phyloP scores from a whole-genome alignment of 2,329 filamentous ascomycete genomes.

The Pyricularia grisea region DNA sequence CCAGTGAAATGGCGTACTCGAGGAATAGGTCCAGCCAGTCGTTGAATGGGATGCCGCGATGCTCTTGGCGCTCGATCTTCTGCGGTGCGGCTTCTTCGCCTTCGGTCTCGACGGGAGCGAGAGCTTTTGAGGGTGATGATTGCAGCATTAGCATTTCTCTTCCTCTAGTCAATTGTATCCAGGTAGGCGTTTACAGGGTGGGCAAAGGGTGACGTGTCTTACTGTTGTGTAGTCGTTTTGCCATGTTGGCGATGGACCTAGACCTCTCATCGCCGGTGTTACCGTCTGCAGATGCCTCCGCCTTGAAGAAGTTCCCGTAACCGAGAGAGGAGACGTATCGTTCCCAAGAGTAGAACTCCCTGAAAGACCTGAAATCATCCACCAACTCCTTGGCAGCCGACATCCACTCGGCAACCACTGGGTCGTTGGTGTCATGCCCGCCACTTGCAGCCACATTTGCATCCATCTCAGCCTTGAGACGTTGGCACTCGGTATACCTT shows the following conservation, averaged over 20 bases:
- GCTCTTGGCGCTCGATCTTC: constrained; percentile 20
- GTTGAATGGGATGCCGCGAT: constrained; percentile 68
- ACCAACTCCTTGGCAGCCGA: constrained; percentile 47
- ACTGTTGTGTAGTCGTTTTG: constrained; percentile 43
- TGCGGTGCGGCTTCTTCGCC: constrained; percentile 17
- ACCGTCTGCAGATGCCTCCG: constrained; percentile 20
- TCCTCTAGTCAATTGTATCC: background rate
- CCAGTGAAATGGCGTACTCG: constrained; percentile 72
- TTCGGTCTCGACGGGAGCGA: constrained; percentile 22
- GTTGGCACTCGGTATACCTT: constrained; percentile 33
- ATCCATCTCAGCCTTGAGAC: constrained; percentile 21
- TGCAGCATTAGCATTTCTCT: background rate
- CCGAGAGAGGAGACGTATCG: constrained; percentile 52
- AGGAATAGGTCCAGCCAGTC: constrained; percentile 87
- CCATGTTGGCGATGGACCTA: constrained; percentile 23
- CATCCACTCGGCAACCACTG: constrained; percentile 46
- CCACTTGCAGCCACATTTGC: constrained; percentile 25
- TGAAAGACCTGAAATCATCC: constrained; percentile 54
- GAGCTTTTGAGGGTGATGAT: constrained; percentile 14
- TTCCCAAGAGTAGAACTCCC: constrained; percentile 58
- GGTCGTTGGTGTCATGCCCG: constrained; percentile 23
- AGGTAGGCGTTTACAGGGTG: background rate
- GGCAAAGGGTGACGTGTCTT: constrained; percentile 16
- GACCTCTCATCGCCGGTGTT: constrained; percentile 5
- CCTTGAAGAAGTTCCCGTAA: constrained; percentile 23